These are phyloP conservation scores for Aspergillus tubingensis DNA, from an alignment of 2,329 filamentous ascomycete genomes.

Conservation along the genomic window DNA sequence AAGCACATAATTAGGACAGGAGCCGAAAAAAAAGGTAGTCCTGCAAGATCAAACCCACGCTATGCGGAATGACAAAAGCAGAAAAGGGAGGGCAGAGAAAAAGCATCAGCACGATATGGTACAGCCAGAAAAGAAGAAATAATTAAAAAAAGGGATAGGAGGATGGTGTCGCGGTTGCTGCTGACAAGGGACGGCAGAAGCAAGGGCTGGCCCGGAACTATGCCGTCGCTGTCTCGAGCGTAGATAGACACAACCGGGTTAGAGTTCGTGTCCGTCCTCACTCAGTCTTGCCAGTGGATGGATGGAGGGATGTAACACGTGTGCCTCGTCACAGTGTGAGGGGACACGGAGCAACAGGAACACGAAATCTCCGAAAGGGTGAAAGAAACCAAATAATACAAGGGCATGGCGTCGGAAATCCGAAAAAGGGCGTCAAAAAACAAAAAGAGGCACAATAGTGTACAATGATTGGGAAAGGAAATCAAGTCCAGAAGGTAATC, in stretches of 20 bases:
- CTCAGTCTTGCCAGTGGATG: background rate
- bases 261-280: constrained; percentile 1
- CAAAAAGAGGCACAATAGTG: background rate
- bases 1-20: background rate
- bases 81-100: constrained; percentile 1
- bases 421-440: background rate
- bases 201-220: background rate
- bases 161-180: background rate
- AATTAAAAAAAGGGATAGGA: constrained; percentile 7
- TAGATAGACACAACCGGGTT: background rate
- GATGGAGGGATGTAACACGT: constrained; percentile 5
- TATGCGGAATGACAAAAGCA: constrained; percentile 30
- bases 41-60: constrained; percentile 30
- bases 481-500: background rate
- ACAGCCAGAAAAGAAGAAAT: constrained; percentile 1
- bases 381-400: background rate
- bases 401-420: background rate
- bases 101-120: constrained; percentile 14
- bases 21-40: background rate
- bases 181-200: background rate
- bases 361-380: constrained; percentile 6
- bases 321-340: background rate
- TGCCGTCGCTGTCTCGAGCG: background rate
- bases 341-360: constrained; percentile 1
- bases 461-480: background rate